These are phyloP conservation scores for Tricholoma hemisulphureum DNA, from an alignment of 768 basidiomycete species.

Conservation along the genomic window DNA sequence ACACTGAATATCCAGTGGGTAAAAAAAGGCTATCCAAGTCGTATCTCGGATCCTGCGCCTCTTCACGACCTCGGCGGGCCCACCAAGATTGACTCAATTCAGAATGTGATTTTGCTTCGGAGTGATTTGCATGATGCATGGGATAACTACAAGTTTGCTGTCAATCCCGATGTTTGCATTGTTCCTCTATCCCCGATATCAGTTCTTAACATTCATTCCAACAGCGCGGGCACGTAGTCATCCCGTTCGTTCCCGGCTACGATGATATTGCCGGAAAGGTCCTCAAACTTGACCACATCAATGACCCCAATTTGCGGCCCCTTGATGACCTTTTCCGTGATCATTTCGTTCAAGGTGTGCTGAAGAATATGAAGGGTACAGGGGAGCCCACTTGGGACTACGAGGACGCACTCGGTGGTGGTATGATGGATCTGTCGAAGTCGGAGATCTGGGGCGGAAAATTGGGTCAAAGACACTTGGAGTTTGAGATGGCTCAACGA, in stretches of 20 bases:
- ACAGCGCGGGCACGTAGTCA: background rate
- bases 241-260: background rate
- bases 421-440: background rate
- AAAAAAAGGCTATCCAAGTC: constrained; percentile 15
- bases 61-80: constrained; percentile 9
- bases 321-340: constrained; percentile 31
- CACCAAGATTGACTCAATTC: constrained; percentile 22
- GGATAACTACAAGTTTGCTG: constrained; percentile 25
- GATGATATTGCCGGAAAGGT: background rate
- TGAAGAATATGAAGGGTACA: constrained; percentile 33
- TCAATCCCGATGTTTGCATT: constrained; percentile 25
- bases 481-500: background rate
- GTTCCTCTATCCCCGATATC: background rate
- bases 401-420: background rate
- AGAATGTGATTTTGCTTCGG: constrained; percentile 26
- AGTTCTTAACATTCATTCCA: background rate
- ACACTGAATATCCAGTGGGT: constrained; percentile 16
- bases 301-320: constrained; percentile 26
- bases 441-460: background rate
- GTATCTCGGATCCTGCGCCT: constrained; percentile 17
- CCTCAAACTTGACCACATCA: constrained; percentile 26
- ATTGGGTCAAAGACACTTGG: background rate
- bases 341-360: constrained; percentile 32
- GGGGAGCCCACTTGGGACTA: constrained; percentile 23
- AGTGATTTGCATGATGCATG: constrained; percentile 24